Conservation (phyloP, 192 early-diverging fungal genomes). For the Anaeromyces robustus region DNA sequence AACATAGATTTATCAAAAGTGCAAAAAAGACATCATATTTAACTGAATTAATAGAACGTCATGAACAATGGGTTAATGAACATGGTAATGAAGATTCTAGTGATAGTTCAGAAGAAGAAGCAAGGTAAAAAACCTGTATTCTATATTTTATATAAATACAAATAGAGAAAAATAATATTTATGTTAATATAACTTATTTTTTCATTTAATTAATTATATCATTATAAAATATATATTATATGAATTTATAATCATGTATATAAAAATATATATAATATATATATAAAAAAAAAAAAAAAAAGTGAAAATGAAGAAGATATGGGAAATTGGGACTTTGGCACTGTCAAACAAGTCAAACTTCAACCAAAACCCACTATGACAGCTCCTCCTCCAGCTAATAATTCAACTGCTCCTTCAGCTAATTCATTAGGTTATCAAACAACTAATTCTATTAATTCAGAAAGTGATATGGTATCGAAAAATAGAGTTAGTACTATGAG, state of each 20-base stretch:
- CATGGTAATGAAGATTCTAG: not conserved
- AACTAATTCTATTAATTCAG: too few relatives aligned
- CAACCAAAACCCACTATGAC: not conserved
- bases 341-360: not conserved
- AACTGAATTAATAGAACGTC: conserved; percentile 67
- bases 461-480: not conserved
- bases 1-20: conserved; percentile 69
- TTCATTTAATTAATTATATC: too few relatives aligned
- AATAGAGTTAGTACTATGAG: not conserved
- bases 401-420: too few relatives aligned
- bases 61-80: conserved; percentile 48
- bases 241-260: too few relatives aligned
- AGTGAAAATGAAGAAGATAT: not conserved
- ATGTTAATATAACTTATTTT: too few relatives aligned
- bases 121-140: not conserved
- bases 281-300: not conserved
- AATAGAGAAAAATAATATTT: too few relatives aligned
- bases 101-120: not conserved
- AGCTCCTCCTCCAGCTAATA: too few relatives aligned
- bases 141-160: too few relatives aligned
- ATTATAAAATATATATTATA: too few relatives aligned
- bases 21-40: conserved; percentile 74
- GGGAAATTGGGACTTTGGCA: not conserved
- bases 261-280: too few relatives aligned
- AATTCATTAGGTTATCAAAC: too few relatives aligned